Percentiles rank a stretch among this genome's conserved stretches.
Conservation (phyloP, 1,284 basidiomycete species). For the Ganoderma resinaceum region DNA sequence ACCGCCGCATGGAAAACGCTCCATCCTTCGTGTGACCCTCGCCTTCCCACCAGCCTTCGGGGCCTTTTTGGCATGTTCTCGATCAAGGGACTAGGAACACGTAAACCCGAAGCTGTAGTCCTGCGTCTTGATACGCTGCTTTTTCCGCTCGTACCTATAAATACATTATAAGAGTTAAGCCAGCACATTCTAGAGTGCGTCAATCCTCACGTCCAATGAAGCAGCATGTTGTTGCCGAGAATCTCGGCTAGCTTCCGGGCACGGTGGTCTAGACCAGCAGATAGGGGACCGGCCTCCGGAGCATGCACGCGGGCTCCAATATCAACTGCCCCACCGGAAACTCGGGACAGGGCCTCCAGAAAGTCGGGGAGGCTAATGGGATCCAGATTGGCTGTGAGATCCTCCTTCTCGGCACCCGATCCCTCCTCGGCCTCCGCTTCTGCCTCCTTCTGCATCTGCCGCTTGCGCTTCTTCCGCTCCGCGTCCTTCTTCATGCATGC, state of each 20-base stretch:
- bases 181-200: neutral
- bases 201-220: neutral
- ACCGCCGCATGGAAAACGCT: constrained; percentile 5
- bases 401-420: neutral
- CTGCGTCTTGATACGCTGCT: neutral
- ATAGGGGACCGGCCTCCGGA: neutral
- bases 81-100: neutral
- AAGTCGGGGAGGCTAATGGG: neutral
- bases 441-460: neutral
- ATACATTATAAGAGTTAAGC: neutral
- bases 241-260: neutral
- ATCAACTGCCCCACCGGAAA: neutral
- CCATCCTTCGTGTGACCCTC: neutral
- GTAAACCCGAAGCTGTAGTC: neutral
- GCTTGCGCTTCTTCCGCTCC: constrained; percentile 2
- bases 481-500: neutral
- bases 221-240: neutral
- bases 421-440: constrained; percentile 1
- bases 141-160: neutral
- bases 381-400: neutral
- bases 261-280: neutral
- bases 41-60: neutral
- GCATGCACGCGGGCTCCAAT: neutral
- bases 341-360: neutral
- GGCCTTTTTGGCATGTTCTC: constrained; percentile 1